A percentile compares a stretch with the other conserved stretches of the same genome.
Conservation (phyloP, 768 basidiomycete genomes). For the Kwoniella pini region DNA sequence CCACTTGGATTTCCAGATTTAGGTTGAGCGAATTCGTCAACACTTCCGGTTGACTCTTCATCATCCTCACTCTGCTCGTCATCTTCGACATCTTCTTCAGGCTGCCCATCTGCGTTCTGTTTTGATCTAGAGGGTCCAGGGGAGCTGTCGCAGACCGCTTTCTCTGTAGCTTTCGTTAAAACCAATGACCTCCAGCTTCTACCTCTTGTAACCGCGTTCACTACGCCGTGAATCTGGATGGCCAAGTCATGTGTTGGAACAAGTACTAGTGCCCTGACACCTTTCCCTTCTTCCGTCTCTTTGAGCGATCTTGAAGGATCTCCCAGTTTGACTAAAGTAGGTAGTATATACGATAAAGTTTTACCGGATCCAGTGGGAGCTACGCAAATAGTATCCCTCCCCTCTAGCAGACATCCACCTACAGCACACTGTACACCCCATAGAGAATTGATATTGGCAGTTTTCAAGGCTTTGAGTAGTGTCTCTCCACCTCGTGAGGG, state of each 20-base stretch:
- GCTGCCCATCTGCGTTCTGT: constrained; percentile 70
- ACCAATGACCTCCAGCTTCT: constrained; percentile 75
- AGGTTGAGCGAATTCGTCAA: constrained; percentile 4
- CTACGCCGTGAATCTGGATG: constrained; percentile 91
- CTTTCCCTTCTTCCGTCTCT: constrained; percentile 55
- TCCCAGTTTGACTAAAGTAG: constrained; percentile 62
- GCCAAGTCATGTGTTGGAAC: constrained; percentile 95
- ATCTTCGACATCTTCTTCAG: constrained; percentile 66
- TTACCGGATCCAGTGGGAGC: constrained; percentile 98
- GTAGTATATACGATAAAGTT: constrained; percentile 87
- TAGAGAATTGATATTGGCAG: constrained; percentile 29
- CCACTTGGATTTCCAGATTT: constrained; percentile 44
- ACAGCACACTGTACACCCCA: constrained; percentile 53
- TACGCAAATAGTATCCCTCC: constrained; percentile 84
- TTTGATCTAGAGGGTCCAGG: constrained; percentile 20
- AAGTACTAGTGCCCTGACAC: constrained; percentile 75
- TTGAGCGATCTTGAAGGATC: constrained; percentile 49
- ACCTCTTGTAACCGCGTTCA: constrained; percentile 67
- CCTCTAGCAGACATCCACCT: constrained; percentile 37
- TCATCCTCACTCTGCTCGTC: not conserved
- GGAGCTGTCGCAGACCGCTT: constrained; percentile 59
- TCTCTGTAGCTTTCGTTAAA: constrained; percentile 87
- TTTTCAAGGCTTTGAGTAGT: constrained; percentile 30
- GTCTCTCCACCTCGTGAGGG: constrained; percentile 24
- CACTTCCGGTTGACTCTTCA: constrained; percentile 21